These are phyloP conservation scores for Fraxinus greggii DNA, from an alignment of 305 asterid genomes.

Conservation along the genomic window DNA sequence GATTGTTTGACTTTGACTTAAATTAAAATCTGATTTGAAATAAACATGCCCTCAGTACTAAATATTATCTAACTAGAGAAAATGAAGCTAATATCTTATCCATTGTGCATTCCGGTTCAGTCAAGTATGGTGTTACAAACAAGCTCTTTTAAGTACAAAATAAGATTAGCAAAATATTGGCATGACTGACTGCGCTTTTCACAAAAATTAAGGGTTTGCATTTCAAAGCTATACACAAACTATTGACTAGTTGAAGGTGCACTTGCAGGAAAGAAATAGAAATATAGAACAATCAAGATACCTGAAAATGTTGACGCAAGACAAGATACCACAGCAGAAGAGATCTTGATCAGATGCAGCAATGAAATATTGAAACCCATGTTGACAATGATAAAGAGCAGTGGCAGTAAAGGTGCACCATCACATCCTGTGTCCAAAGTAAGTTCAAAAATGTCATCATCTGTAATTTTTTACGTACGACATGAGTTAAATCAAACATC, in stretches of 20 bases:
- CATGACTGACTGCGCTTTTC: background rate
- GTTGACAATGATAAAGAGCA: conserved; percentile 79
- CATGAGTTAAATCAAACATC: conserved; percentile 1
- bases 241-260: conserved; percentile 8
- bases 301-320: conserved; percentile 91
- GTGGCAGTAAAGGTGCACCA: conserved; percentile 89
- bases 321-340: conserved; percentile 64
- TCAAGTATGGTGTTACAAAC: background rate
- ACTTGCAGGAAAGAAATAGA: conserved; percentile 8
- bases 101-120: background rate
- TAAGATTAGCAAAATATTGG: background rate
- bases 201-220: background rate
- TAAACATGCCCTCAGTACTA: too few species aligned
- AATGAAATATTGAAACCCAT: conserved; percentile 85
- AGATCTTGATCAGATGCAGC: conserved; percentile 82
- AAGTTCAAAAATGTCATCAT: conserved; percentile 4
- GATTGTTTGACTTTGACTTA: too few species aligned
- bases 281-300: conserved; percentile 27
- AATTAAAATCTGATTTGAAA: too few species aligned
- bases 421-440: conserved; percentile 56
- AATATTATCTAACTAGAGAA: background rate
- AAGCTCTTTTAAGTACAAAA: background rate
- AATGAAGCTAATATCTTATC: background rate
- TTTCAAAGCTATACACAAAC: conserved; percentile 2
- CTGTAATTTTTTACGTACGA: conserved; percentile 19